Base-by-base conservation (phyloP, 495 filamentous ascomycete genomes). In the Trichoderma parareesei region DNA sequence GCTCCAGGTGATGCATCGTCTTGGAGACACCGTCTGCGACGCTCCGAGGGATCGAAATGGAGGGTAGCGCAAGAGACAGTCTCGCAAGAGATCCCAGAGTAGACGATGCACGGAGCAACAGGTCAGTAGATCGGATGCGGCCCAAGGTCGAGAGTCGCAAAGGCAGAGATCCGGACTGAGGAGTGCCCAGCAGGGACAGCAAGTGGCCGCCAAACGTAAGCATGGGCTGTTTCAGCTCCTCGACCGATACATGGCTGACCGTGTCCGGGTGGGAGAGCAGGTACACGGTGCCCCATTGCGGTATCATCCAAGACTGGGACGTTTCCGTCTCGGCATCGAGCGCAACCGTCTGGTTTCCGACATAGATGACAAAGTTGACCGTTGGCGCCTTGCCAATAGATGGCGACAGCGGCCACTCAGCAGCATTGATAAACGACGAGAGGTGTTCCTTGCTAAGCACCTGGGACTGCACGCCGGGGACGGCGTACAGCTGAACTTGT, bases 321-420 rank as follows among this genome's bases (percentile, higher is more conserved):
- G 84, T 83, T 61, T 83, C 85, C 38, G 85, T 85, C 53, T 91
- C 84, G 13, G 88, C 73, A 55, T 90, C 79, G 11, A 69, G 66
- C 1, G 67, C 72, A 38, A 82, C 78, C 10, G 78, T 79, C 65
- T 82, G 79, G 67, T 84, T 78, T 3, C 82, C 82, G 44, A 96
- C 86, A 69, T 93, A 98, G 27, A 98, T 80, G 63, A 97, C 86
- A 69, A 98, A 98, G 77, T 98, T 98, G 68, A 98, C 84, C 0
- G 94, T 97, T 42, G 94, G 93, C 2, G 92, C 93, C 38, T 81
- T 87, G 42, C 93, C 95, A 69, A 98, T 96, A 71, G 92, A 96
- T 16, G 94, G 94, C 69, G 88, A 93, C 37, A 98, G 77, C 0
- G 94, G 94, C 94, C 94, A 98, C 77, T 98, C 95, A 7, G 94